Percentiles rank a stretch among this genome's conserved stretches.
phyloP scores from a whole-genome alignment of 2,329 filamentous ascomycete species.

The Penicillium sclerotigenum region DNA sequence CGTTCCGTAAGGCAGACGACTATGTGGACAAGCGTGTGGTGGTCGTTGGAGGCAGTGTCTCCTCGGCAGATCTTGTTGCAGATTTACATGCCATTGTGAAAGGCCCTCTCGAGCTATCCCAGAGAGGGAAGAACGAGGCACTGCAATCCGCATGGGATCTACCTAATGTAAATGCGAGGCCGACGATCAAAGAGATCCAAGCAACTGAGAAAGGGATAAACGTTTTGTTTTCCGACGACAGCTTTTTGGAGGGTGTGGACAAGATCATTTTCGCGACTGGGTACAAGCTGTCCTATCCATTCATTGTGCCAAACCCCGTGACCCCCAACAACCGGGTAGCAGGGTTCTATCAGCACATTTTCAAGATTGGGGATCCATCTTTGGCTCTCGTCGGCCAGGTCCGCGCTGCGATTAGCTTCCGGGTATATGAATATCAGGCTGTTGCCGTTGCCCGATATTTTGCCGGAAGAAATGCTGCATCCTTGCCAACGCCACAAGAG shows the following conservation, averaged over 20 bases:
- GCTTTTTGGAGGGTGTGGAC: conserved; percentile 18
- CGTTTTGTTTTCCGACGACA: conserved; percentile 25
- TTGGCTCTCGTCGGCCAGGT: conserved; percentile 32
- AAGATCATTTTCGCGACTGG: conserved; percentile 35
- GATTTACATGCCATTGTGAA: conserved; percentile 26
- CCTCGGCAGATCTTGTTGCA: conserved; percentile 27
- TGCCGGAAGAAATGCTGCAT: conserved; percentile 19
- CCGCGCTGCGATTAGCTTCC: conserved; percentile 29
- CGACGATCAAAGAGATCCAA: conserved; percentile 17
- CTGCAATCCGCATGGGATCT: conserved; percentile 22
- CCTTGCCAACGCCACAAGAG: conserved; percentile 19
- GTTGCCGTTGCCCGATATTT: conserved; percentile 31
- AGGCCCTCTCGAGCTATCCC: conserved; percentile 20
- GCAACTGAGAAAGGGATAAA: neutral
- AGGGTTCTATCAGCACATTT: conserved; percentile 34
- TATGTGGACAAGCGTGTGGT: conserved; percentile 37
- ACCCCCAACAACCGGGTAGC: conserved; percentile 25
- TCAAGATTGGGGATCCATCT: conserved; percentile 28
- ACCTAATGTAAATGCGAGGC: conserved; percentile 23
- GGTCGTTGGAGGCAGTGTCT: conserved; percentile 31
- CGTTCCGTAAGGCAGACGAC: conserved; percentile 33
- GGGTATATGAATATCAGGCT: conserved; percentile 33
- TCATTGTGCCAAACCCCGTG: conserved; percentile 23
- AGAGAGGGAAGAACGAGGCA: conserved; percentile 20
- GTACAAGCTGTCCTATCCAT: conserved; percentile 30